Base-by-base conservation (phyloP, 768 basidiomycete species). In the Tricholoma flavovirens region DNA sequence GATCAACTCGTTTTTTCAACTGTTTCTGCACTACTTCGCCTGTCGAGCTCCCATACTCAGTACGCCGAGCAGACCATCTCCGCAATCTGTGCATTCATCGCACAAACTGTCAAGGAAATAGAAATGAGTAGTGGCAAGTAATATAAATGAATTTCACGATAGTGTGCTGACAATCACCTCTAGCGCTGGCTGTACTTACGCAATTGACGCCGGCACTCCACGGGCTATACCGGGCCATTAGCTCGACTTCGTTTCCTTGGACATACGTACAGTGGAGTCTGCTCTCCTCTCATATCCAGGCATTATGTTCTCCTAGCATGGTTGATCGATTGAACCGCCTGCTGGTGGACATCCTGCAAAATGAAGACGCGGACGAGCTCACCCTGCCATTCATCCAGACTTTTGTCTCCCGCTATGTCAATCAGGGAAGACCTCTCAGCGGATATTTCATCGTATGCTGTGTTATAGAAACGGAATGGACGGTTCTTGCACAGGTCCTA, bases 221-320 rank as follows among this genome's bases (percentile, higher is more conserved):
- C 68, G 93, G 93, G 6, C 74, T 94, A 26, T 91, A 92, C 67
- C 83, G 93, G 33, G 91, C 93, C 5, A 82, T 93, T 57, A 89
- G 83, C 45, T 89, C 89, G 3, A 87, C 86, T 2, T 77, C 83
- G 1, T 92, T 88, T 66, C 73, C 80, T 22, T 95, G 92, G 91
- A 81, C 80, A 11, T 64, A 82, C 33, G 59, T 70, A 1, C 85
- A 90, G 61, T 92, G 90, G 89, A 69, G 74, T 22, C 66, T 69
- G 17, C 70, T 92, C 15, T 76, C 83, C 0, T 63, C 70, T 10
- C 74, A 76, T 36, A 75, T 90, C 22, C 77, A 79, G 53, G 70
- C 71, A 11, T 77, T 93, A n/a, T 84, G 90, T 61, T 80, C 79
- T 17, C 74, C 81, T n/a, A 73, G 76, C 21, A 75, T 84, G 43